Conservation (phyloP, 1,284 basidiomycete species). For the Cryptococcus neoformans region DNA sequence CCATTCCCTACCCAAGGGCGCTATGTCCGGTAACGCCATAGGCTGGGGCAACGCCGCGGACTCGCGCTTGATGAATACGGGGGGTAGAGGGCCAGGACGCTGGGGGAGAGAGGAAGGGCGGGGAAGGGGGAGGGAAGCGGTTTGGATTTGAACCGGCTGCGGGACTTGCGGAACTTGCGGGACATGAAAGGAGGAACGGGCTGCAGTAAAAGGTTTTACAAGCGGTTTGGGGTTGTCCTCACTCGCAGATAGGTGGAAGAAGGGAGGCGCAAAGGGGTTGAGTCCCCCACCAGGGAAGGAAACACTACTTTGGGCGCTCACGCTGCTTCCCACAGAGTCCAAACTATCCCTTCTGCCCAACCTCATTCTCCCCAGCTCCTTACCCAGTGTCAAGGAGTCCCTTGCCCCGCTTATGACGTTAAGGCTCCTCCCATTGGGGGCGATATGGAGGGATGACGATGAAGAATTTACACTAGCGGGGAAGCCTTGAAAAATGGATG, state of each 20-base stretch:
- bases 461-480: slow-evolving; percentile 6
- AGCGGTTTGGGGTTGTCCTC: background rate
- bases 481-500: slow-evolving; percentile 5
- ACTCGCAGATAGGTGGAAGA: background rate
- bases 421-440: background rate
- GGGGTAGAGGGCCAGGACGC: slow-evolving; percentile 23
- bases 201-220: background rate
- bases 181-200: background rate
- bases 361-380: background rate
- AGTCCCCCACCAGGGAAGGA: background rate
- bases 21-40: slow-evolving; percentile 31
- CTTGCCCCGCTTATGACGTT: background rate
- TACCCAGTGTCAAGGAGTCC: background rate
- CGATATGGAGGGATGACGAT: background rate
- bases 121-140: slow-evolving; percentile 6
- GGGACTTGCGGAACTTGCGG: background rate
- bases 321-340: background rate
- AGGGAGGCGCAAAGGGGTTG: slow-evolving; percentile 2
- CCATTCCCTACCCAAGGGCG: slow-evolving; percentile 31
- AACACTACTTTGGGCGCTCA: background rate
- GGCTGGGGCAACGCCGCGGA: slow-evolving; percentile 32
- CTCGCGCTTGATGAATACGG: slow-evolving; percentile 34
- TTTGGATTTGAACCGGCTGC: background rate
- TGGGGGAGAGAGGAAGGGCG: slow-evolving; percentile 21
- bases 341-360: background rate